These are phyloP conservation scores for Lagerstroemia speciosa DNA, from an alignment of 345 rosid species.

Conservation along the genomic window DNA sequence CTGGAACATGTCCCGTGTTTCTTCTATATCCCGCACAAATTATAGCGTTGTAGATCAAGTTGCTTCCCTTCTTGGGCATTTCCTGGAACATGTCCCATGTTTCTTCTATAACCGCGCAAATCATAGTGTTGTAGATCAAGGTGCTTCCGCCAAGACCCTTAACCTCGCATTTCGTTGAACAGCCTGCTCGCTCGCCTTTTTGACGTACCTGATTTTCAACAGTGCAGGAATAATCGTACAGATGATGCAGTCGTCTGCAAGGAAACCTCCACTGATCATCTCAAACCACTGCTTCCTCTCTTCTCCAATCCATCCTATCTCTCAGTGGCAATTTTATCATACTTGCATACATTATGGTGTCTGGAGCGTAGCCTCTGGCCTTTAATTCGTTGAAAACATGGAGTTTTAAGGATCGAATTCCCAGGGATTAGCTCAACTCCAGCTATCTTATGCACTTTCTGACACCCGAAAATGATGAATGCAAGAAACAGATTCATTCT, in stretches of 20 bases:
- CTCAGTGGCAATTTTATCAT: constrained; percentile 38
- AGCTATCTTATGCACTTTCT: too few relatives aligned
- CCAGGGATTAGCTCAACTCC: too few relatives aligned
- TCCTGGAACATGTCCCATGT: constrained; percentile 34
- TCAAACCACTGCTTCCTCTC: constrained; percentile 43
- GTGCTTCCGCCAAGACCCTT: constrained; percentile 39
- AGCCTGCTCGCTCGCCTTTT: constrained; percentile 27
- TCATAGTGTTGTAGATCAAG: constrained; percentile 37
- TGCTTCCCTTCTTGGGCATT: constrained; percentile 54
- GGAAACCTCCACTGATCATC: constrained; percentile 34
- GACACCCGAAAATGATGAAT: too few relatives aligned
- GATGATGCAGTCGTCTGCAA: constrained; percentile 31
- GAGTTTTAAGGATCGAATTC: too few relatives aligned
- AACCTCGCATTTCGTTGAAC: constrained; percentile 30
- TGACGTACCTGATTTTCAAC: constrained; percentile 20
- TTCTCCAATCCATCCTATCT: constrained; percentile 20
- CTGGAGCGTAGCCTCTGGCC: constrained; percentile 39
- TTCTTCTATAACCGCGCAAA: constrained; percentile 32
- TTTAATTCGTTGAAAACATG: too few relatives aligned
- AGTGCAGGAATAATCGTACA: constrained; percentile 28
- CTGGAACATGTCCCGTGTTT: constrained; percentile 42
- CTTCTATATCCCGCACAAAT: constrained; percentile 21
- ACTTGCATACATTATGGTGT: constrained; percentile 33
- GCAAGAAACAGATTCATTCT: too few relatives aligned
- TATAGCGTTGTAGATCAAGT: too few relatives aligned